Conservation (phyloP, 169 alveolate species). For the Plasmodium adleri region DNA sequence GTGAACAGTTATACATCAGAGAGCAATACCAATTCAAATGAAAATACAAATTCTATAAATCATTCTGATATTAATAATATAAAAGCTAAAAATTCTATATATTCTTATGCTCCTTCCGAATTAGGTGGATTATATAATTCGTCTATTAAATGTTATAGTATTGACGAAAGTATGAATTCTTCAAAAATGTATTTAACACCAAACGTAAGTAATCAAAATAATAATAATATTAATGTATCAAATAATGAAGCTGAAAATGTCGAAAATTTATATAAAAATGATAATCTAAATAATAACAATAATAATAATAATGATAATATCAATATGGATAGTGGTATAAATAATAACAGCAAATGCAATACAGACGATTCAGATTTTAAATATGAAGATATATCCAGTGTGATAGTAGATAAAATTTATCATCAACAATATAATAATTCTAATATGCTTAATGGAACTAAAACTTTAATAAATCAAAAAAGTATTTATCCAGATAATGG, state of each 20-base stretch:
- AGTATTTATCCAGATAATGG: neutral
- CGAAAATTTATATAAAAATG: too few species aligned
- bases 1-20: slow-evolving; percentile 9
- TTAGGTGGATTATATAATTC: slow-evolving; percentile 6
- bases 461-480: slow-evolving; percentile 1
- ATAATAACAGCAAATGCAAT: neutral
- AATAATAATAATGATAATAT: neutral
- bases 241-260: neutral
- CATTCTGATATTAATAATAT: neutral
- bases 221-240: neutral
- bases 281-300: neutral
- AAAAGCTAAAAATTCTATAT: slow-evolving; percentile 14
- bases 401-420: slow-evolving; percentile 33
- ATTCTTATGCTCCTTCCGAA: slow-evolving; percentile 8
- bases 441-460: slow-evolving; percentile 11
- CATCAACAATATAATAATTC: slow-evolving; percentile 33
- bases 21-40: slow-evolving; percentile 3
- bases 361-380: neutral
- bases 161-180: neutral
- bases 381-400: neutral
- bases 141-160: slow-evolving; percentile 5
- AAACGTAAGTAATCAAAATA: neutral
- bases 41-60: slow-evolving; percentile 5
- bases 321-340: neutral
- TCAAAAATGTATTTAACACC: neutral